Base-by-base conservation (phyloP, 2,329 filamentous ascomycete species). In the Aspergillus sp. region DNA sequence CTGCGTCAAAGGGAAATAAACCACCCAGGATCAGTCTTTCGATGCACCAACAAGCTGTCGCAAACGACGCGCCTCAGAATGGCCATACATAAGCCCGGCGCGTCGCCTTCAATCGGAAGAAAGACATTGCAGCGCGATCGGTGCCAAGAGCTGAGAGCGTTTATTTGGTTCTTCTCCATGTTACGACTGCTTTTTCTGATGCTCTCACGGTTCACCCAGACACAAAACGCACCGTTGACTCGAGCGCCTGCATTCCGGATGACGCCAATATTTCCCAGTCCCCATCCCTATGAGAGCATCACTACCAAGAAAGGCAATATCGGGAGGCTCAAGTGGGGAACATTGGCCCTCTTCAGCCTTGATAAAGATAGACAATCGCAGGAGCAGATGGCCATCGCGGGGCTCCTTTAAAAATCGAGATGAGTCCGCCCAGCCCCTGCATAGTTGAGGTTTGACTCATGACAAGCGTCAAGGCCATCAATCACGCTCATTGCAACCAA, bases 311-410 rank as follows among this genome's bases (percentile, higher is more conserved):
- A 52, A 52, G 53, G 53, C 57, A 61, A 61, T 58, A 51, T 59
- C 54, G 23, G 47, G 62, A 63, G 61, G 62, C 62, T 64, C 64
- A 64, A 66, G 62, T 63, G 62, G 59, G 61, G 62, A 19, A 48
- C 46, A 15, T 43, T 50, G 40, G 49, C 56, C 40, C 40, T 55
- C 43, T 53, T 62, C 62, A 46, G 54, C 59, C 56, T 58, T 60
- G 39, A 53, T 52, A 37, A 53, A 43, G 31, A 7, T 40, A 41
- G 47, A 43, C 50, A 40, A 55, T 58, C 15, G 40, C 33, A 17
- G 33, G 44, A 59, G 61, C 64, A 62, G 62, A 57, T 72, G 69
- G 72, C 70, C 66, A 64, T 33, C 11, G 47, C 54, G 35, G 43
- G 54, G 27, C 27, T n/a, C 39, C 19, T 27, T 40, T 15, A 43